Conservation (phyloP, 805 yeast species). For the Lachancea quebecensis region DNA sequence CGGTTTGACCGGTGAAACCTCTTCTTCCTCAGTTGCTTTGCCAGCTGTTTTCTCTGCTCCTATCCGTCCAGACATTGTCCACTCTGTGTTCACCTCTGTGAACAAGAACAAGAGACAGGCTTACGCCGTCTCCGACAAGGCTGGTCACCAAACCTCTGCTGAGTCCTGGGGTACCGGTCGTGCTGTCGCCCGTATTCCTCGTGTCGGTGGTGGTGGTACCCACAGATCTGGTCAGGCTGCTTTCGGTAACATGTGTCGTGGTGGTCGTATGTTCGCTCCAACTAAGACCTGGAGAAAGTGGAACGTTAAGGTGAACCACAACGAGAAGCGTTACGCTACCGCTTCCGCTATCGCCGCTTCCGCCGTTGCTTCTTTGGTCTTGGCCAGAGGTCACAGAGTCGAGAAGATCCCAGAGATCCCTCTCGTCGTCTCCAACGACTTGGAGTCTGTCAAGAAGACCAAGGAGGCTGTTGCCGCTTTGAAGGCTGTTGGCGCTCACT, state of each 20-base stretch:
- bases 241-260: slow-evolving; percentile 99
- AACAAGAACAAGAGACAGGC: slow-evolving; percentile 99
- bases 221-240: slow-evolving; percentile 99
- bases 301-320: slow-evolving; percentile 99
- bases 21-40: slow-evolving; percentile 78
- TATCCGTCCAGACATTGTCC: slow-evolving; percentile 99
- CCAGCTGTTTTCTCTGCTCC: slow-evolving; percentile 99
- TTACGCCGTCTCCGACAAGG: slow-evolving; percentile 98
- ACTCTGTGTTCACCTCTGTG: slow-evolving; percentile 95
- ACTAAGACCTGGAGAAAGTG: slow-evolving; percentile 99
- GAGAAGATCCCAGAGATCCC: slow-evolving; percentile 98
- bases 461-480: slow-evolving; percentile 97
- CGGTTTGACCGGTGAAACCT: slow-evolving; percentile 79
- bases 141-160: slow-evolving; percentile 99
- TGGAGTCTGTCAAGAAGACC: slow-evolving; percentile 92
- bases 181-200: slow-evolving; percentile 99
- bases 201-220: slow-evolving; percentile 99
- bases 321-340: slow-evolving; percentile 99
- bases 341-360: slow-evolving; percentile 99
- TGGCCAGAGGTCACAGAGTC: slow-evolving; percentile 99
- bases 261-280: slow-evolving; percentile 99
- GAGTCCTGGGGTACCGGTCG: slow-evolving; percentile 99
- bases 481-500: slow-evolving; percentile 98
- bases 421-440: slow-evolving; percentile 88
- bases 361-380: slow-evolving; percentile 94